Percentiles rank a stretch among this genome's conserved stretches.
Conservation (phyloP, 2,329 filamentous ascomycete species). For the Cryphonectria radicalis region DNA sequence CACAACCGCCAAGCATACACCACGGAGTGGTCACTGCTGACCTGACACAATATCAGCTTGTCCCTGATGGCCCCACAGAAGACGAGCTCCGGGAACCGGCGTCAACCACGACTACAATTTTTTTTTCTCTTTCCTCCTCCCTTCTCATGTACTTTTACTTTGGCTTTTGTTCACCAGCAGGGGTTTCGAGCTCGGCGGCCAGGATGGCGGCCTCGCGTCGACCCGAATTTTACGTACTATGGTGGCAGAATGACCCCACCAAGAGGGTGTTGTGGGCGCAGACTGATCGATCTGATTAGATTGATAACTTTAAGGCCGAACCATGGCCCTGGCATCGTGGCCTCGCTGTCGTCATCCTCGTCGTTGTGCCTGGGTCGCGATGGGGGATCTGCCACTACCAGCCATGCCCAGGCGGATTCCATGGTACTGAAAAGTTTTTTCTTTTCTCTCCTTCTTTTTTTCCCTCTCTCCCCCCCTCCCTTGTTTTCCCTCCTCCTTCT, state of each 20-base stretch:
- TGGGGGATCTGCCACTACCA: background rate
- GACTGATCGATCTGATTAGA: constrained; percentile 27
- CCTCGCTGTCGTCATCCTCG: constrained; percentile 10
- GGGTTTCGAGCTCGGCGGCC: background rate
- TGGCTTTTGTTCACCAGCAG: background rate
- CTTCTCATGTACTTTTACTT: background rate
- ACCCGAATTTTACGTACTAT: constrained; percentile 15
- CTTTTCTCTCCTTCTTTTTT: background rate
- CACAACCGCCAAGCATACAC: background rate
- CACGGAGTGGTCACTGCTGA: background rate
- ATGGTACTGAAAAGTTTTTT: background rate
- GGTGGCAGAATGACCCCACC: constrained; percentile 8
- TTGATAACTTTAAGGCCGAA: constrained; percentile 20
- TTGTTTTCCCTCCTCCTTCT: background rate
- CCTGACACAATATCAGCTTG: background rate
- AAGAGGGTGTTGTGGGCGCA: constrained; percentile 2
- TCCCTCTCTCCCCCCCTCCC: background rate
- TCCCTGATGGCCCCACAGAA: background rate
- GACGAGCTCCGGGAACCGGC: constrained; percentile 1
- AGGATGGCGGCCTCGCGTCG: background rate
- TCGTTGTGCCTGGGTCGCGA: background rate
- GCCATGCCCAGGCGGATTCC: background rate
- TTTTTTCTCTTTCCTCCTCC: background rate
- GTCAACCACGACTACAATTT: background rate
- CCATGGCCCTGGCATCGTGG: background rate